Evolutionary conservation across 2,329 filamentous ascomycete genomes (phyloP).

Genomic region (Penicillium vulpinum): DNA sequence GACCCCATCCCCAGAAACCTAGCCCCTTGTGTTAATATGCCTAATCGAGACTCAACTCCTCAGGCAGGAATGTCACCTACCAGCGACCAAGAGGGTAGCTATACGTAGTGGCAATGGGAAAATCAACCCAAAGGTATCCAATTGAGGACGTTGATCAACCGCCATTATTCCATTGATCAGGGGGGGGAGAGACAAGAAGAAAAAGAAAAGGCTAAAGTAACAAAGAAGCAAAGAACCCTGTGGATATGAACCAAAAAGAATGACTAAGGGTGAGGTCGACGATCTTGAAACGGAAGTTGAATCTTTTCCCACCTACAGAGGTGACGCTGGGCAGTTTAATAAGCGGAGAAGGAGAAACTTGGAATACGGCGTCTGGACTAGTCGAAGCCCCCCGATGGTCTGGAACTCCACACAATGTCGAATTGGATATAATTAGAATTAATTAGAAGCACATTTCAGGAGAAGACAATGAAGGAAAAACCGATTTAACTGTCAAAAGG

Average conservation of each 20-base stretch:
- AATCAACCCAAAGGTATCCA: slow-evolving; percentile 83
- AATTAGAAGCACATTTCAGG: slow-evolving; percentile 7
- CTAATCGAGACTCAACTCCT: neutral
- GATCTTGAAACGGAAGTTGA: slow-evolving; percentile 5
- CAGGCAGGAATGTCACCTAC: slow-evolving; percentile 50
- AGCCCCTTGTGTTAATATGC: slow-evolving; percentile 14
- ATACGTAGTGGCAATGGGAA: slow-evolving; percentile 89
- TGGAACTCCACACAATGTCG: slow-evolving; percentile 9
- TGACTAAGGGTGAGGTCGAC: slow-evolving; percentile 37
- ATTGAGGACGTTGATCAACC: slow-evolving; percentile 42
- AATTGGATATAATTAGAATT: slow-evolving; percentile 10
- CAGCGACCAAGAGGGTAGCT: slow-evolving; percentile 79
- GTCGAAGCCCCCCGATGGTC: slow-evolving; percentile 1
- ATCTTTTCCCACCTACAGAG: slow-evolving; percentile 14
- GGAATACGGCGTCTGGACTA: slow-evolving; percentile 14
- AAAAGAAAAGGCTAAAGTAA: slow-evolving; percentile 8
- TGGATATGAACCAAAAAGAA: slow-evolving; percentile 27
- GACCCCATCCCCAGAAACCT: slow-evolving; percentile 95
- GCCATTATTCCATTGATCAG: slow-evolving; percentile 43
- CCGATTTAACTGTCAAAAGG: too few relatives aligned
- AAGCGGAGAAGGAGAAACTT: slow-evolving; percentile 14
- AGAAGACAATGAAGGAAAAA: neutral
- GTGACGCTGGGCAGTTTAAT: slow-evolving; percentile 19
- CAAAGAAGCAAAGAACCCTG: slow-evolving; percentile 14
- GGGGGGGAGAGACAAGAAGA: slow-evolving; percentile 15